Percentiles rank a stretch among this genome's conserved stretches.
Evolutionary conservation across 192 early-diverging fungal genomes (phyloP).

Genomic region (Coemansia sp.): DNA sequence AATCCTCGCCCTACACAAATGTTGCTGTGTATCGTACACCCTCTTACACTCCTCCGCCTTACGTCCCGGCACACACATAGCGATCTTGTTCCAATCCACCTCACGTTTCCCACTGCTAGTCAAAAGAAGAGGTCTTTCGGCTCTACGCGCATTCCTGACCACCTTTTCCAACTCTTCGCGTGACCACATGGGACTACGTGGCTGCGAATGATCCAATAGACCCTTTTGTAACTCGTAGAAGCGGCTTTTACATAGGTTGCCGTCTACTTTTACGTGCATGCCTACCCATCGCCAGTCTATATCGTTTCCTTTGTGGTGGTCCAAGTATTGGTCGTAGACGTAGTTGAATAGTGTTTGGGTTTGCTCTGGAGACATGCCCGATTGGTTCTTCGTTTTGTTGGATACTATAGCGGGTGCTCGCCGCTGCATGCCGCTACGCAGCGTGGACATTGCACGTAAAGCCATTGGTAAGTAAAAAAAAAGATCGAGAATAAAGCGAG

Average conservation of each 20-base stretch:
- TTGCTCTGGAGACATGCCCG: neutral
- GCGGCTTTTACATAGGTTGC: neutral
- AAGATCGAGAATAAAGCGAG: neutral
- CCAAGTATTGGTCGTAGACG: slow-evolving; percentile 7
- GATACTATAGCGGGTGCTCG: neutral
- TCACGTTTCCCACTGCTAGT: neutral
- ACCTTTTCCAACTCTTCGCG: slow-evolving; percentile 16
- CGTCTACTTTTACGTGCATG: slow-evolving; percentile 9
- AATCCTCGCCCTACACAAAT: slow-evolving; percentile 15
- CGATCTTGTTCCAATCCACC: slow-evolving; percentile 11
- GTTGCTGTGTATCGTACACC: slow-evolving; percentile 11
- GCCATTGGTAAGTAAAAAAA: neutral
- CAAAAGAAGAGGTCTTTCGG: neutral
- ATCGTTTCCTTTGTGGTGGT: slow-evolving; percentile 1
- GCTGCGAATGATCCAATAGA: neutral
- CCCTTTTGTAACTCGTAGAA: slow-evolving; percentile 18
- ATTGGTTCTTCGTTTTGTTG: neutral
- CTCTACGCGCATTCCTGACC: neutral
- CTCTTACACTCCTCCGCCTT: slow-evolving; percentile 24
- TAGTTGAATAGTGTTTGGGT: slow-evolving; percentile 5
- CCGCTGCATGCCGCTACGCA: neutral
- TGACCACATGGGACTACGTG: slow-evolving; percentile 8
- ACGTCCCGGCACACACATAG: neutral
- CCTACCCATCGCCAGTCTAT: slow-evolving; percentile 15
- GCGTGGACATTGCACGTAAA: slow-evolving; percentile 11